Evolutionary conservation across 176 grass and related monocot species (phyloP), one percentile per base, ranked within the genome.

Genomic region (Microstegium vimineum): DNA sequence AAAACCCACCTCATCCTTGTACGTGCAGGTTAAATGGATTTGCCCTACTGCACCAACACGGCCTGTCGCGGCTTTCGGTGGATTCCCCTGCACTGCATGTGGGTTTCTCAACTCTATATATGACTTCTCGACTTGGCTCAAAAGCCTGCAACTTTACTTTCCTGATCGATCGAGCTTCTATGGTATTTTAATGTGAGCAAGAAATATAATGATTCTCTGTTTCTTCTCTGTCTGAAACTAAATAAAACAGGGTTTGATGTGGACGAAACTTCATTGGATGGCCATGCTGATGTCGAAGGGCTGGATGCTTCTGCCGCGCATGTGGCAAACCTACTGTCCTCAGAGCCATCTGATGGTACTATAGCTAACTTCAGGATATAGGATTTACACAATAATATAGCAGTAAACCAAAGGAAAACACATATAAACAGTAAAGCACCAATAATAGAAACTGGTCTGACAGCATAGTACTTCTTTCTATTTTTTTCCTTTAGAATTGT

Each of bases 31-130:
- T 66, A 99, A 99, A 86, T 99, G 97, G 97, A 99, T 99, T 80
- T 99, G 93, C 62, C 97, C 93, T 74, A 96, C 93, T 57, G 97
- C 97, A 61, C 91, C 97, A 76, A 93, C 91, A 25, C 73, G 93
- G 61, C 69, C 93, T 80, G 97, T 99, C 9, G 90, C 91, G 2
- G 93, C 91, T 85, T 90, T 96, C 66, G 97, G 97, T 62, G 97
- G 97, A 71, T 94, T 99, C 84, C 89, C 97, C 28, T 99, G 97
- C 89, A 96, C 97, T 65, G 91, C 97, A 70, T 99, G 97, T 99
- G 84, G 49, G 87, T 90, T 77, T 85, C 62, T 86, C 73, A 83
- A 73, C 71, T 47, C 43, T 17, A 15, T 17, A 56, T 37, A 37
- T 61, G 34, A 38, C 47, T 51, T 51, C 6, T 51, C 47, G 18